Percentiles rank a stretch among this genome's conserved stretches.
These are phyloP conservation scores for Pyrus communis DNA, from an alignment of 306 rosid species.

Conservation along the genomic window DNA sequence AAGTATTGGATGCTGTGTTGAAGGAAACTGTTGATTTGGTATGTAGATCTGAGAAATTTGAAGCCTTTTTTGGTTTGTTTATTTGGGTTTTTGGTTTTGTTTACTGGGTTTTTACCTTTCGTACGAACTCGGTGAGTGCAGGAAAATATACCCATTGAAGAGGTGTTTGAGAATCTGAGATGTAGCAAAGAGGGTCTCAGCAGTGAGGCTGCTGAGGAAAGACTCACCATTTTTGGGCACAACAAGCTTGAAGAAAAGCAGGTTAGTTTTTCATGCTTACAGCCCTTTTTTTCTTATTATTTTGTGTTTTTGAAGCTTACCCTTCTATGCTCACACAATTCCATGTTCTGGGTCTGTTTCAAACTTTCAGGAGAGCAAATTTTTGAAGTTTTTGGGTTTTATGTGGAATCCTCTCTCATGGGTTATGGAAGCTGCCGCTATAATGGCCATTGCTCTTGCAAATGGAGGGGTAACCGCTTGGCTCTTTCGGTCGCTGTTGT, in stretches of 20 bases:
- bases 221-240: constrained; percentile 75
- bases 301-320: neutral
- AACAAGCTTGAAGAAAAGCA: constrained; percentile 95
- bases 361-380: constrained; percentile 70
- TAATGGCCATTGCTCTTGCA: constrained; percentile 98
- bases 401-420: constrained; percentile 99
- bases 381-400: constrained; percentile 87
- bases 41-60: constrained; percentile 51
- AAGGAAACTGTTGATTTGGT: constrained; percentile 99
- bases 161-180: constrained; percentile 93
- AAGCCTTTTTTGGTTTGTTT: constrained; percentile 6
- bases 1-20: constrained; percentile 80
- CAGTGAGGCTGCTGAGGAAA: constrained; percentile 79
- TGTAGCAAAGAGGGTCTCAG: constrained; percentile 91
- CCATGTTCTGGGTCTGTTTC: constrained; percentile 18
- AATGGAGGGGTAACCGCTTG: constrained; percentile 82
- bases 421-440: constrained; percentile 99
- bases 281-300: neutral
- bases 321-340: constrained; percentile 7
- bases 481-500: constrained; percentile 6
- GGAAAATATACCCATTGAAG: constrained; percentile 97
- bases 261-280: constrained; percentile 20
- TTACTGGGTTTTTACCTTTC: neutral
- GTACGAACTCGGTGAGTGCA: constrained; percentile 33
- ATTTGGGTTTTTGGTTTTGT: neutral